Evolutionary conservation across 495 filamentous ascomycete species (phyloP).

Genomic region (Corynascus novoguineensis): DNA sequence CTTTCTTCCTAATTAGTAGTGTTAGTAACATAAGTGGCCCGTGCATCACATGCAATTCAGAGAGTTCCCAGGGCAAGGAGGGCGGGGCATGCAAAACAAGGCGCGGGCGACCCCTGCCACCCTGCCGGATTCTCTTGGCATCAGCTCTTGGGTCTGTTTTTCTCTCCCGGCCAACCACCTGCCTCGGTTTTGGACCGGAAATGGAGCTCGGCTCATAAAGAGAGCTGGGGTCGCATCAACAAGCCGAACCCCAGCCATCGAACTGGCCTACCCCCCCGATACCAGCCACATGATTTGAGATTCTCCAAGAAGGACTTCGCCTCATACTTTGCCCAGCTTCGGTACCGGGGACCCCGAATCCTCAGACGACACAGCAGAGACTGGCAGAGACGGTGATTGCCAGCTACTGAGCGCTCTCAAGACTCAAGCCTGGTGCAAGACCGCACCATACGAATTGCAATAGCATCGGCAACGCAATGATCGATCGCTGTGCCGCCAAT

Average conservation of each 20-base stretch:
- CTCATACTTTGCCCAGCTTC: neutral
- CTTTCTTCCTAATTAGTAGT: too few species aligned
- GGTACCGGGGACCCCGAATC: too few species aligned
- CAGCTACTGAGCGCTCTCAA: neutral
- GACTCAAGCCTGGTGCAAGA: neutral
- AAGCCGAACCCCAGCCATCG: constrained; percentile 25
- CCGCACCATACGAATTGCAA: neutral
- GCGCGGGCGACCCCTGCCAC: neutral
- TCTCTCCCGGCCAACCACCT: constrained; percentile 32
- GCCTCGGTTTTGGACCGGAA: constrained; percentile 29
- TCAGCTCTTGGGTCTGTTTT: constrained; percentile 17
- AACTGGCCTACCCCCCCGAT: neutral
- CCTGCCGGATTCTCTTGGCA: constrained; percentile 12
- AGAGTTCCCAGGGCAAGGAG: neutral
- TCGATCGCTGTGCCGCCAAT: constrained; percentile 45
- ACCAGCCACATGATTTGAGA: constrained; percentile 23
- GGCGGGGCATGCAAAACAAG: neutral
- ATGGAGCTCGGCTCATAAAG: constrained; percentile 25
- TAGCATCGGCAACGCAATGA: constrained; percentile 25
- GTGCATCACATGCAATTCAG: constrained; percentile 7
- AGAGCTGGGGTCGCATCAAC: constrained; percentile 25
- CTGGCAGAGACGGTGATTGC: neutral
- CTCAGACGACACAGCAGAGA: too few species aligned
- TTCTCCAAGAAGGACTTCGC: too few species aligned
- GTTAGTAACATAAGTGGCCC: neutral